Evolutionary conservation across 495 filamentous ascomycete species (phyloP), one percentile per base, ranked within the genome.

Genomic region (Massariosphaeria phaeospora): DNA sequence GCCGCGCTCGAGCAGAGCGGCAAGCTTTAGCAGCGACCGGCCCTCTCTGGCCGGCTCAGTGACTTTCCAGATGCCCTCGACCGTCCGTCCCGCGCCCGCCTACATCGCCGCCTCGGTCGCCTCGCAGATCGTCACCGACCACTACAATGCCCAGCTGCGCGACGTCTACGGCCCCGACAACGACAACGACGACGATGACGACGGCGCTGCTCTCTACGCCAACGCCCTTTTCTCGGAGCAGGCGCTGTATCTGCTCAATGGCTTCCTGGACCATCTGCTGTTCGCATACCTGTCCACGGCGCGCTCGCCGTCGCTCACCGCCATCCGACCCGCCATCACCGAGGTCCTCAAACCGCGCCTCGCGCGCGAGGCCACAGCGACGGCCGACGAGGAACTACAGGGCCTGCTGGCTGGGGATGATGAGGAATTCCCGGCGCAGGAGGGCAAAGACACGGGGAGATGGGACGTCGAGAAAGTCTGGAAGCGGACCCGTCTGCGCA

Each of bases 61-160:
- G 65, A 70, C 84, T 59, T 73, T 82, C 73, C 74, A 84, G 67
- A 74, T 85, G 66, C 79, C 82, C 33, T 57, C 76, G 40, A 72
- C 77, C n/a, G 79, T 90, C 34, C 80, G 81, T 33, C 93, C 94
- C 1, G 74, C 86, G 54, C 84, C 94, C 23, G 88, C 79, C 17
- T 99, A 93, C 70, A 91, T 99, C 65, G 89, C 93, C 34, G 75
- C 85, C 6, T 84, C 88, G 25, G 89, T 91, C 42, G 94, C 91
- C 25, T 88, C 87, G 18, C 89, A 96, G 59, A 93, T 96, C 48
- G 84, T 96, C 63, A 91, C 85, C 54, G 85, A 86, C 63, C 85
- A 94, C 63, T 86, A 91, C 70, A 86, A 89, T 57, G 82, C 78
- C 57, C 83, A 85, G 61, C 73, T 81, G 29, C 42, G 41, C 48